Base-by-base conservation (phyloP, 768 basidiomycete species). In the Trametes gibbosa region DNA sequence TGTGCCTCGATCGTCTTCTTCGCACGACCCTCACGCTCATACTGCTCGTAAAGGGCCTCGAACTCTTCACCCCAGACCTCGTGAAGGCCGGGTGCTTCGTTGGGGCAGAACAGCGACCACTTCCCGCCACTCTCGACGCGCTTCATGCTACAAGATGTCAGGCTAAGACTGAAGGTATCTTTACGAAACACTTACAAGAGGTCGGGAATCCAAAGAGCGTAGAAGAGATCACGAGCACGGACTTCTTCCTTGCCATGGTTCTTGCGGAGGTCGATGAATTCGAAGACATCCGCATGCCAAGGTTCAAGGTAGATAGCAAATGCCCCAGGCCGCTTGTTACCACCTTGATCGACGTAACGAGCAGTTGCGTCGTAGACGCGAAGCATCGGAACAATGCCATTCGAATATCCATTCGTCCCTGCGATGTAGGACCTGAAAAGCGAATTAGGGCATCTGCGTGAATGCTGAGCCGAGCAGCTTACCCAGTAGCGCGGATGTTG, bases 251-350 rank as follows among this genome's bases (percentile, higher is more conserved):
- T 98, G 53, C 96, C 97, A 66, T 98, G 96, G 73, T 99, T 99
- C 84, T 98, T 98, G 68, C 97, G 83, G 46, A 99, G 82, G 70
- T 98, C 96, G 66, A 99, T 82, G 79, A 99, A 98, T 58, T 97
- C 95, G 67, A 98, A 97, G 70, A 99, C 74, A 73, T 98, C 97
- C 17, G 92, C 84, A 70, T 99, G 97, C 97, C 97, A 99, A 14
- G 97, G 97, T 76, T 99, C 97, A 69, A 98, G 80, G 76, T 99
- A 99, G 73, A 99, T 91, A 17, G 97, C 92, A 66, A 99, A 98
- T 1, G 97, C 97, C 61, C 97, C 97, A 1, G 97, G 97, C 24
- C 97, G 90, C 78, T 98, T 98, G 83, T 98, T 98, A 25, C 97
- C 97, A 51, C 97, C 96, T 71, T 98, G 96, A 72, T 98, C 97